phyloP scores from a whole-genome alignment of 2,329 filamentous ascomycete genomes.

The Gnomoniopsis sp. region DNA sequence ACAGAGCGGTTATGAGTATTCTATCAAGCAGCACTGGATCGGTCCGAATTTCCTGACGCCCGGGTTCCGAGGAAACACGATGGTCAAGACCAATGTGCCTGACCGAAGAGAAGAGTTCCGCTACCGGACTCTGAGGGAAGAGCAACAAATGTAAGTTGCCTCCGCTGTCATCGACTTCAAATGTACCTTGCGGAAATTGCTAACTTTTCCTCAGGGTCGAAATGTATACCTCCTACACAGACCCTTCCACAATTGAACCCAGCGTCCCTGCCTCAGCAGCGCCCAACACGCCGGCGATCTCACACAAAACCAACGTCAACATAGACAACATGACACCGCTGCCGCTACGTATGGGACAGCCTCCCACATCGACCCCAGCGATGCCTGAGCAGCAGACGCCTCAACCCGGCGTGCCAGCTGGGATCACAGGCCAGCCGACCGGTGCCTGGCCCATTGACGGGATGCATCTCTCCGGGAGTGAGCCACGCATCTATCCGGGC shows the following conservation, averaged over 20 bases:
- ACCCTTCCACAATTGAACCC: not conserved
- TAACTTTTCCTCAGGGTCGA: slow-evolving; percentile 33
- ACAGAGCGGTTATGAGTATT: slow-evolving; percentile 89
- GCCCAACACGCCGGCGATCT: slow-evolving; percentile 22
- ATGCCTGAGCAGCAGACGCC: not conserved
- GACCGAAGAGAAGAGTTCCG: slow-evolving; percentile 88
- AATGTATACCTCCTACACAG: slow-evolving; percentile 37
- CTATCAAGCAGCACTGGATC: slow-evolving; percentile 88
- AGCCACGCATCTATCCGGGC: slow-evolving; percentile 71
- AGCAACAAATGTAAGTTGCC: slow-evolving; percentile 72
- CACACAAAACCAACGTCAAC: slow-evolving; percentile 19
- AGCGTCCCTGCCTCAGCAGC: slow-evolving; percentile 4
- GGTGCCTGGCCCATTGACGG: slow-evolving; percentile 26
- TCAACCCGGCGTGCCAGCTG: not conserved
- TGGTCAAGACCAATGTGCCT: slow-evolving; percentile 95
- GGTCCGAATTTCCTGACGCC: slow-evolving; percentile 74
- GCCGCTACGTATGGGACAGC: slow-evolving; percentile 1
- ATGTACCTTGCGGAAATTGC: not conserved
- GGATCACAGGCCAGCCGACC: not conserved
- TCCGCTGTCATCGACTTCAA: not conserved
- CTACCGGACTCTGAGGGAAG: slow-evolving; percentile 79
- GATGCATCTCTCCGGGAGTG: slow-evolving; percentile 51
- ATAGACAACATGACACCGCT: slow-evolving; percentile 6
- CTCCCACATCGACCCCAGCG: slow-evolving; percentile 12
- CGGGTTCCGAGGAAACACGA: slow-evolving; percentile 81